These are phyloP conservation scores for Epichloe coenophiala DNA, from an alignment of 2,329 filamentous ascomycete species.

Conservation along the genomic window DNA sequence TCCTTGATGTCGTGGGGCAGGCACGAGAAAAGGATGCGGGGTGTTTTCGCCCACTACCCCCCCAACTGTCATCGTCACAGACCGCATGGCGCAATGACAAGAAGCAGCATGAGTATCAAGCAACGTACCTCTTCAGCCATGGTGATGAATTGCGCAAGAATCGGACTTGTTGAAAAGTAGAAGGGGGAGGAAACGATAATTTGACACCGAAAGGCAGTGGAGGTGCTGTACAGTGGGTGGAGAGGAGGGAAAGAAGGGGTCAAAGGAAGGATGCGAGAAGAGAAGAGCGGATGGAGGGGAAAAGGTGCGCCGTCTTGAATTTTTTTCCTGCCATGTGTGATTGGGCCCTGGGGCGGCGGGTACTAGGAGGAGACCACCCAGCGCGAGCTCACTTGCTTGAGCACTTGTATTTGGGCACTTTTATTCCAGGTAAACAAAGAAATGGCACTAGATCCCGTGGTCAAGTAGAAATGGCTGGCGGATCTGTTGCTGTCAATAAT, in stretches of 20 bases:
- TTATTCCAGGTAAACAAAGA: neutral
- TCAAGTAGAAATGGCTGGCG: no score
- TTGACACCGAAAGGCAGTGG: constrained; percentile 10
- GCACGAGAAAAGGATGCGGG: constrained; percentile 29
- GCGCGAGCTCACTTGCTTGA: neutral
- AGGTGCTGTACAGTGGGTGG: constrained; percentile 11
- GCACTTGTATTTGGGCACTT: neutral
- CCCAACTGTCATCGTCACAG: constrained; percentile 12
- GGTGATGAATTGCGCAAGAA: constrained; percentile 33
- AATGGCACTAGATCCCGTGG: neutral
- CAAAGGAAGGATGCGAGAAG: constrained; percentile 14
- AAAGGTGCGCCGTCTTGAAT: constrained; percentile 15
- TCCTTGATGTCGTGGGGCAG: constrained; percentile 20
- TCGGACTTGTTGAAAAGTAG: constrained; percentile 15
- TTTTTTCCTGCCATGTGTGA: constrained; percentile 26
- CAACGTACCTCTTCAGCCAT: constrained; percentile 45
- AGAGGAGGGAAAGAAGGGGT: constrained; percentile 6
- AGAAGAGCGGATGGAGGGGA: constrained; percentile 14
- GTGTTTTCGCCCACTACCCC: constrained; percentile 24
- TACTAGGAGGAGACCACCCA: constrained; percentile 2
- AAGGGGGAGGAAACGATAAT: constrained; percentile 13
- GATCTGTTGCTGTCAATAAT: no score
- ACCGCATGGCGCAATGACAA: constrained; percentile 13
- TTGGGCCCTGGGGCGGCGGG: constrained; percentile 17
- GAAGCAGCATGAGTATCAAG: constrained; percentile 8